A percentile compares a stretch with the other conserved stretches of the same genome.
These are phyloP conservation scores for Cinchona pubescens DNA, from an alignment of 257 asterid genomes.

Conservation along the genomic window DNA sequence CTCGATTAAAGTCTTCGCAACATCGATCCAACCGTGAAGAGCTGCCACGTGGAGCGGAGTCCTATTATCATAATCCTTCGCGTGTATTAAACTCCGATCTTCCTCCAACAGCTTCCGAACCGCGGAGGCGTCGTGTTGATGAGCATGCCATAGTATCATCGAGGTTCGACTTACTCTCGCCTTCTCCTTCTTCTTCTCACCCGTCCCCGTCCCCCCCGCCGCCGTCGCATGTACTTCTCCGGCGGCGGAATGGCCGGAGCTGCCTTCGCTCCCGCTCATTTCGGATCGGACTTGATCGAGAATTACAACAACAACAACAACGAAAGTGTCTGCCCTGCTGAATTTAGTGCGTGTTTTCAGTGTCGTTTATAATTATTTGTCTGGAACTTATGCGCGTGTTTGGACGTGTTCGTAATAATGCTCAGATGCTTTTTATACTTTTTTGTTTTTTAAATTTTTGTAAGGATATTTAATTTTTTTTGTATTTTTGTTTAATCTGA, in stretches of 20 bases:
- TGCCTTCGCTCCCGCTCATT: slow-evolving; percentile 85
- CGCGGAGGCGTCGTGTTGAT: slow-evolving; percentile 73
- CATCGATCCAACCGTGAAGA: slow-evolving; percentile 90
- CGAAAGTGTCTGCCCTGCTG: background rate
- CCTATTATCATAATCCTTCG: slow-evolving; percentile 82
- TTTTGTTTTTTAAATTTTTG: too few species aligned
- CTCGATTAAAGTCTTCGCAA: slow-evolving; percentile 70
- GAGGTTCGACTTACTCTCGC: slow-evolving; percentile 88
- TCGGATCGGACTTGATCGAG: slow-evolving; percentile 17
- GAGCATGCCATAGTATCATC: slow-evolving; percentile 88
- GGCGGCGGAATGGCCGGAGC: slow-evolving; percentile 53
- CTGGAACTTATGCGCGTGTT: slow-evolving; percentile 26
- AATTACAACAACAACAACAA: background rate
- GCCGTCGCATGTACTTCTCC: slow-evolving; percentile 34
- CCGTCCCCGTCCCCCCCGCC: slow-evolving; percentile 22
- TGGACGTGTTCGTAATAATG: background rate
- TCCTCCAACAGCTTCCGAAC: slow-evolving; percentile 85
- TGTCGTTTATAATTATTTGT: background rate
- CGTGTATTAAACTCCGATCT: slow-evolving; percentile 72
- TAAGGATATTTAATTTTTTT: background rate
- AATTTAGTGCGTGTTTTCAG: slow-evolving; percentile 3
- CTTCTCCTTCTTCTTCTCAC: slow-evolving; percentile 67
- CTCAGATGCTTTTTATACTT: background rate
- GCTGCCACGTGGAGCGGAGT: slow-evolving; percentile 97
- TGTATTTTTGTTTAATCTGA: background rate